phyloP scores from a whole-genome alignment of 2,329 filamentous ascomycete genomes.

The Colletotrichum musae region DNA sequence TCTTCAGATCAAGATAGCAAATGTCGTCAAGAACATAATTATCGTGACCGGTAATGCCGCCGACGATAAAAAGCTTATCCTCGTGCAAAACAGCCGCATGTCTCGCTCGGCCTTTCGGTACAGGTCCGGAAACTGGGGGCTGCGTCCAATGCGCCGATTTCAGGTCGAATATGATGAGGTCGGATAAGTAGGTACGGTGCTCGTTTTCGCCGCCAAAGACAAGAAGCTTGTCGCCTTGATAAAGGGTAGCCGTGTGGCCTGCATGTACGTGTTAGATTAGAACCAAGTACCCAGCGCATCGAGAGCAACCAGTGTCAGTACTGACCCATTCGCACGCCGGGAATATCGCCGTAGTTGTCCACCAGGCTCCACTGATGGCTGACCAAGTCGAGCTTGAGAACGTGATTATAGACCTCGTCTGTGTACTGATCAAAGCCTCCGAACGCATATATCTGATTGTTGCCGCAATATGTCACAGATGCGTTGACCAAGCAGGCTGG shows the following conservation, averaged over 20 bases:
- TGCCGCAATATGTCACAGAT: conserved; percentile 98
- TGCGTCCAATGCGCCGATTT: conserved; percentile 96
- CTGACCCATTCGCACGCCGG: conserved; percentile 94
- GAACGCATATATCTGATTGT: conserved; percentile 98
- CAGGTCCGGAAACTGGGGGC: conserved; percentile 85
- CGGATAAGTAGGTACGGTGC: conserved; percentile 93
- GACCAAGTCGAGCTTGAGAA: conserved; percentile 87
- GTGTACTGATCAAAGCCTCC: conserved; percentile 99
- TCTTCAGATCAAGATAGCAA: conserved; percentile 96
- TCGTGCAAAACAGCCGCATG: conserved; percentile 96
- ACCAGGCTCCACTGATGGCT: conserved; percentile 95
- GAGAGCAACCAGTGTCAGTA: conserved; percentile 27
- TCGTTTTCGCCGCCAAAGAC: conserved; percentile 99
- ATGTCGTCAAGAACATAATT: conserved; percentile 96
- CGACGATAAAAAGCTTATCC: conserved; percentile 95
- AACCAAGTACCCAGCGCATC: no score
- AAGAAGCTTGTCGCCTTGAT: conserved; percentile 93
- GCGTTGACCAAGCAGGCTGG: conserved; percentile 97
- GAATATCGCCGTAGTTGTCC: conserved; percentile 98
- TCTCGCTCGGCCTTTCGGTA: conserved; percentile 90
- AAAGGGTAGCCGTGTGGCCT: conserved; percentile 96
- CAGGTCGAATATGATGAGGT: conserved; percentile 96
- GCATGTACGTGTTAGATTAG: conserved; percentile 34
- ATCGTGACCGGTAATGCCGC: conserved; percentile 94
- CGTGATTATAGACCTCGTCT: conserved; percentile 99